A percentile compares a stretch with the other conserved stretches of the same genome.
These are phyloP conservation scores for Magnusiomyces sp. DNA, from an alignment of 1,139 yeast genomes.

Conservation along the genomic window DNA sequence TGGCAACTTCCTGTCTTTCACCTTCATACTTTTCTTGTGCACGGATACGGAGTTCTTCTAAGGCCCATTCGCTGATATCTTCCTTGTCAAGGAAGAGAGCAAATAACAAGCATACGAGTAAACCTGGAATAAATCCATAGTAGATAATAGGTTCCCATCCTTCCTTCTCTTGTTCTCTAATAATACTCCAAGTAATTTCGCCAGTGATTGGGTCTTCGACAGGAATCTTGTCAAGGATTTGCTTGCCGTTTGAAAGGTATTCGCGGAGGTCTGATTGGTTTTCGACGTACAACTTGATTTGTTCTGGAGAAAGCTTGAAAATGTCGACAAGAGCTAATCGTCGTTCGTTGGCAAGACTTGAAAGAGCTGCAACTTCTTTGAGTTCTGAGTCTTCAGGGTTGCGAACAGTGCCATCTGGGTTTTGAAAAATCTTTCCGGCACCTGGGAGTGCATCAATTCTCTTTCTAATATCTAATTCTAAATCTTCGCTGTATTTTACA, in stretches of 20 bases:
- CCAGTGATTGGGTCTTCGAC: constrained; percentile 74
- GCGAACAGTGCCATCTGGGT: constrained; percentile 71
- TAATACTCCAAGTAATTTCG: constrained; percentile 69
- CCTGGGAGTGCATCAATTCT: constrained; percentile 27
- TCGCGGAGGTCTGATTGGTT: constrained; percentile 57
- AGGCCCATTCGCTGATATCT: constrained; percentile 62
- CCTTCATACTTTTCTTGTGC: constrained; percentile 63
- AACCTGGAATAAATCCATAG: constrained; percentile 64
- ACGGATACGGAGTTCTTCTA: constrained; percentile 72
- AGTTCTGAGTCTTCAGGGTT: constrained; percentile 65
- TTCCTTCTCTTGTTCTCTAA: constrained; percentile 69
- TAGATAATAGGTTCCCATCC: constrained; percentile 78
- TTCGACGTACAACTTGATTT: constrained; percentile 50
- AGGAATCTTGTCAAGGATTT: constrained; percentile 78
- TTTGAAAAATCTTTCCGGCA: constrained; percentile 45
- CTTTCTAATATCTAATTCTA: constrained; percentile 27
- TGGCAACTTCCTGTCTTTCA: constrained; percentile 41
- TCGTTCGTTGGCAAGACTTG: constrained; percentile 51
- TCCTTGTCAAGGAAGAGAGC: constrained; percentile 41
- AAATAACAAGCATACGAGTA: constrained; percentile 38
- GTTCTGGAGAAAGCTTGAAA: constrained; percentile 49
- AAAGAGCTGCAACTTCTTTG: constrained; percentile 65
- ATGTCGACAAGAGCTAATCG: constrained; percentile 53
- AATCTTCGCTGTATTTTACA: constrained; percentile 21
- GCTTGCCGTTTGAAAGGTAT: constrained; percentile 48